These are phyloP conservation scores for Bauhinia variegata DNA, from an alignment of 306 rosid species.

Conservation along the genomic window DNA sequence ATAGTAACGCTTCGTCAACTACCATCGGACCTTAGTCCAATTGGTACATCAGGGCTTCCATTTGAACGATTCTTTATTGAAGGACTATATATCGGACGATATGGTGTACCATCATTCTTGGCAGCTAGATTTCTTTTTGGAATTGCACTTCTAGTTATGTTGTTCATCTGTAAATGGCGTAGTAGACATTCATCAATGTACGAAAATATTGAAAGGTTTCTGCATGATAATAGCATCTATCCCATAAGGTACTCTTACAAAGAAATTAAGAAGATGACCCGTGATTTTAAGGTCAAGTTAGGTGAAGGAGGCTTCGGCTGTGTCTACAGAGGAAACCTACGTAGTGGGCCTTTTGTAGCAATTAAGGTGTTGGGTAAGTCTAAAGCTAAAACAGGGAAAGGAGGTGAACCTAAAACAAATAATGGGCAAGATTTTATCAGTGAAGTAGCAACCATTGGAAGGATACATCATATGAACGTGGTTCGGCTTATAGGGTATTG, in stretches of 20 bases:
- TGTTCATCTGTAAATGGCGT: constrained; percentile 11
- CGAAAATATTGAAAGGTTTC: constrained; percentile 1
- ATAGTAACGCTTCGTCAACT: too few species aligned
- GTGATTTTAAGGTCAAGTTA: not conserved
- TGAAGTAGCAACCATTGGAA: constrained; percentile 28
- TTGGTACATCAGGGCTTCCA: too few species aligned
- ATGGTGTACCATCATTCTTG: not conserved
- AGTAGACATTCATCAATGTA: constrained; percentile 20
- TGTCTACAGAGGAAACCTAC: constrained; percentile 8
- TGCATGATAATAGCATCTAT: not conserved
- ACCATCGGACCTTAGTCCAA: too few species aligned
- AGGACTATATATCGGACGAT: not conserved
- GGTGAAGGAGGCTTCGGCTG: constrained; percentile 30
- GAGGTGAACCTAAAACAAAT: too few species aligned
- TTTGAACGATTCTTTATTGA: not conserved
- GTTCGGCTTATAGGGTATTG: constrained; percentile 22
- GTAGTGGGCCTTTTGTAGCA: constrained; percentile 3
- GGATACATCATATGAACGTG: constrained; percentile 5
- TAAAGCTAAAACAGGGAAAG: not conserved
- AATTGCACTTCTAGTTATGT: not conserved
- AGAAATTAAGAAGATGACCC: constrained; percentile 8
- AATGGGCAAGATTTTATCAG: constrained; percentile 17
- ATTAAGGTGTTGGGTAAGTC: constrained; percentile 6
- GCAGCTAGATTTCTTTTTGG: not conserved
- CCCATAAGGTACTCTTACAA: constrained; percentile 31